A percentile compares a stretch with the other conserved stretches of the same genome.
Evolutionary conservation across 305 asterid genomes (phyloP).

Genomic region (Fraxinus velutina): DNA sequence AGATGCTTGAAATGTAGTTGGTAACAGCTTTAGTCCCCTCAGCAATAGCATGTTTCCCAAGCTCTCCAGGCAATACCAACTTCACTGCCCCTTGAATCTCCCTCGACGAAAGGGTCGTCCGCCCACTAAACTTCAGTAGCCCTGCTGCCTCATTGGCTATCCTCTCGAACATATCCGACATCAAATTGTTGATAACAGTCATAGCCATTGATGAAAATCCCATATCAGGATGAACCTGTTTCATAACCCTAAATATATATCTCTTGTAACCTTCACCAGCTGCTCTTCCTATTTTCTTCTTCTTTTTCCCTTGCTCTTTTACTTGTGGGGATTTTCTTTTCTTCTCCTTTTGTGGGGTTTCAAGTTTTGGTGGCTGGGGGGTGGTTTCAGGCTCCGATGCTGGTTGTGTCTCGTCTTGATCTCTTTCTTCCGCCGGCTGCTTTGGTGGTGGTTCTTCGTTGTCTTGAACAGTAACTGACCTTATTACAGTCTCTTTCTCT

Average conservation of each 20-base stretch:
- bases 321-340: neutral
- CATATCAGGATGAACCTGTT: slow-evolving; percentile 81
- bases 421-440: slow-evolving; percentile 11
- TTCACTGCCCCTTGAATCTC: slow-evolving; percentile 84
- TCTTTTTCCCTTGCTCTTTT: slow-evolving; percentile 8
- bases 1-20: slow-evolving; percentile 30
- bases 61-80: slow-evolving; percentile 76
- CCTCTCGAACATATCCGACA: slow-evolving; percentile 74
- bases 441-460: neutral
- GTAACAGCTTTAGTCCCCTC: slow-evolving; percentile 70
- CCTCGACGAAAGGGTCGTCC: slow-evolving; percentile 56
- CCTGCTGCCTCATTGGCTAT: slow-evolving; percentile 61
- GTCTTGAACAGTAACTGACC: slow-evolving; percentile 24
- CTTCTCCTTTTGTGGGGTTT: neutral
- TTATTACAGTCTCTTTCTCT: slow-evolving; percentile 1
- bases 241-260: slow-evolving; percentile 62
- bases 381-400: slow-evolving; percentile 29
- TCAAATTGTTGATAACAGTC: slow-evolving; percentile 56
- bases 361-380: slow-evolving; percentile 30
- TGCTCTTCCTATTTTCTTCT: slow-evolving; percentile 30
- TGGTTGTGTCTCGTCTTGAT: slow-evolving; percentile 49
- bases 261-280: slow-evolving; percentile 52
- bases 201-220: slow-evolving; percentile 75
- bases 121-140: slow-evolving; percentile 36
- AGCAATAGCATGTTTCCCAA: slow-evolving; percentile 72